Evolutionary conservation across 192 early-diverging fungal genomes (phyloP).

Genomic region (Linderina pennispora): DNA sequence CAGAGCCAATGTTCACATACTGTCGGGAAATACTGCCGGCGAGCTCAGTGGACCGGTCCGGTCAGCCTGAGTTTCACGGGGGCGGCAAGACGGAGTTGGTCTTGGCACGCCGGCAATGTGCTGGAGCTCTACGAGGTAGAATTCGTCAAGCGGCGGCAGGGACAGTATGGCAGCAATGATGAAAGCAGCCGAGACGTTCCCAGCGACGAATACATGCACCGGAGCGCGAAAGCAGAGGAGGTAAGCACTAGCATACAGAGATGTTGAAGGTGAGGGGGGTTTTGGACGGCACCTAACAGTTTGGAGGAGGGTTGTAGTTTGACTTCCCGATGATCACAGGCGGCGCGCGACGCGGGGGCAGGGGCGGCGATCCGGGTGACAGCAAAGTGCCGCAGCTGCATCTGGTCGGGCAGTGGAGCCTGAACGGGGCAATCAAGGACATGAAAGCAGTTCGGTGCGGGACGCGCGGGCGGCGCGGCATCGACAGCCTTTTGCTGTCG

Average conservation of each 20-base stretch:
- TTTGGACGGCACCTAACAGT: no score
- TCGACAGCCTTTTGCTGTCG: slow-evolving; percentile 33
- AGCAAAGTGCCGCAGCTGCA: slow-evolving; percentile 38
- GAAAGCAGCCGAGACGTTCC: slow-evolving; percentile 14
- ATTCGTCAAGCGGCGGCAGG: slow-evolving; percentile 18
- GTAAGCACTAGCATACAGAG: no score
- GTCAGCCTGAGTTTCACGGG: slow-evolving; percentile 37
- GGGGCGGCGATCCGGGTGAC: background rate
- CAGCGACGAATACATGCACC: slow-evolving; percentile 26
- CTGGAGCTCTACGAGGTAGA: slow-evolving; percentile 40
- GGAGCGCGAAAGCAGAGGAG: slow-evolving; percentile 12
- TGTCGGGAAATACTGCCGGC: slow-evolving; percentile 42
- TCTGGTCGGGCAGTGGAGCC: slow-evolving; percentile 31
- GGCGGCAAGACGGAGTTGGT: slow-evolving; percentile 33
- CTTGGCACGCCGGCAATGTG: slow-evolving; percentile 37
- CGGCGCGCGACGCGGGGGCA: slow-evolving; percentile 2
- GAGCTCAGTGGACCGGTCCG: slow-evolving; percentile 31
- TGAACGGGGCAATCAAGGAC: slow-evolving; percentile 40
- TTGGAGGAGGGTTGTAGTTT: no score
- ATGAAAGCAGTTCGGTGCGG: slow-evolving; percentile 21
- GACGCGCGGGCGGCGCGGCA: slow-evolving; percentile 3
- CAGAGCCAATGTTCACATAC: slow-evolving; percentile 43
- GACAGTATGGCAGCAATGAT: slow-evolving; percentile 2
- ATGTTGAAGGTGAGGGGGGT: no score
- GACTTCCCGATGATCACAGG: slow-evolving; percentile 35